A percentile compares a stretch with the other conserved stretches of the same genome.
Conservation (phyloP, 768 basidiomycete species). For the Mycena belliarum region DNA sequence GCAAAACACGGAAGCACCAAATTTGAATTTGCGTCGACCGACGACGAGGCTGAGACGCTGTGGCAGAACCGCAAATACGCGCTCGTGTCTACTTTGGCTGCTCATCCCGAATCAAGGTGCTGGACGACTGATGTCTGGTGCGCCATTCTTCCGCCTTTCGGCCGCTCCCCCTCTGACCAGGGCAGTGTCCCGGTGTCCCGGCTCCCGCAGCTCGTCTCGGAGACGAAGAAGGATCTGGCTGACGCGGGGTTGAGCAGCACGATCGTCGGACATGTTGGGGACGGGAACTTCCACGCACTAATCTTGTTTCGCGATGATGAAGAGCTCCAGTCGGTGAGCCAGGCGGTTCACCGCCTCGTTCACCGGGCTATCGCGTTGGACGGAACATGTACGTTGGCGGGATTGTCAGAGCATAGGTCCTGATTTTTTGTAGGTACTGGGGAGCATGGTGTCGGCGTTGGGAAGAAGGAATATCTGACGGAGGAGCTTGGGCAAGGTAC, state of each 20-base stretch:
- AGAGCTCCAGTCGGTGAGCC: constrained; percentile 54
- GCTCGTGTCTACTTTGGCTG: constrained; percentile 66
- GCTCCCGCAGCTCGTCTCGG: constrained; percentile 67
- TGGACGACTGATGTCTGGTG: constrained; percentile 95
- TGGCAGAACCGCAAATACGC: constrained; percentile 90
- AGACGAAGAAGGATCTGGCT: constrained; percentile 78
- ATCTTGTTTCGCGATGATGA: constrained; percentile 60
- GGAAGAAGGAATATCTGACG: constrained; percentile 80
- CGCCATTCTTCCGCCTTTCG: constrained; percentile 20
- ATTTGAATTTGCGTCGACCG: constrained; percentile 73
- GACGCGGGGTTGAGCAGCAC: constrained; percentile 43
- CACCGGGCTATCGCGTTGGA: constrained; percentile 72
- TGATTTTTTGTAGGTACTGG: constrained; percentile 58
- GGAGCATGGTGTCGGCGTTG: constrained; percentile 87
- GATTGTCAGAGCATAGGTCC: too few relatives aligned
- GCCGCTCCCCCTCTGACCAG: neutral
- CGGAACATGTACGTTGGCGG: constrained; percentile 71
- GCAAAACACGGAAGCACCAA: constrained; percentile 65
- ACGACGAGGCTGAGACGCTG: constrained; percentile 72
- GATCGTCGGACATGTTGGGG: constrained; percentile 69
- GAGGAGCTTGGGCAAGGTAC: constrained; percentile 86
- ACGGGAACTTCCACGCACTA: constrained; percentile 61
- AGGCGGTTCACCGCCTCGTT: constrained; percentile 70
- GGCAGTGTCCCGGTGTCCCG: constrained; percentile 67
- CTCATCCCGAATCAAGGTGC: constrained; percentile 61